These are phyloP conservation scores for Leptodontidium sp. DNA, from an alignment of 2,329 filamentous ascomycete genomes.

Conservation along the genomic window DNA sequence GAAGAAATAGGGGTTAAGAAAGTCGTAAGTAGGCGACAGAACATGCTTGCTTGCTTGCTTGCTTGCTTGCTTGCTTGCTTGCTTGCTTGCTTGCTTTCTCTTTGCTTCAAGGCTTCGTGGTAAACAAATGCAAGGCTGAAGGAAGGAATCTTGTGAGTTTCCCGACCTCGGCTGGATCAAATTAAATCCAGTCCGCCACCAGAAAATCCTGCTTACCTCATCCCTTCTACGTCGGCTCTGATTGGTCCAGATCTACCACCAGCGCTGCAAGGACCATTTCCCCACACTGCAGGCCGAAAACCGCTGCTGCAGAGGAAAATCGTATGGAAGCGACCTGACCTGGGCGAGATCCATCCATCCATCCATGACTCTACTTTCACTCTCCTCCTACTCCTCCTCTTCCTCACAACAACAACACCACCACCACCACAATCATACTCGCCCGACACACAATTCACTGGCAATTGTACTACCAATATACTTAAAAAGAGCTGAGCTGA, in stretches of 20 bases:
- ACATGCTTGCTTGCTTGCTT: no score
- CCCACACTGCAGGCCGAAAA: slow-evolving; percentile 27
- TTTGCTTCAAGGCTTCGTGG: not conserved
- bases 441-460: not conserved
- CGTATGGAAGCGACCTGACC: not conserved
- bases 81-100: no score
- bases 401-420: slow-evolving; percentile 1
- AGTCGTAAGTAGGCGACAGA: no score
- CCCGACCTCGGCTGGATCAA: slow-evolving; percentile 16
- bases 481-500: not conserved
- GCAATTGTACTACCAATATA: slow-evolving; percentile 15
- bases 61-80: no score
- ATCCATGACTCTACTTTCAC: slow-evolving; percentile 7
- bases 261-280: slow-evolving; percentile 12
- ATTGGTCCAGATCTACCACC: not conserved
- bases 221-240: not conserved
- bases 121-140: slow-evolving; percentile 3
- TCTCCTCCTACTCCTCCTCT: not conserved
- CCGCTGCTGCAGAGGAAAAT: slow-evolving; percentile 23
- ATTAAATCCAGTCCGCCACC: not conserved
- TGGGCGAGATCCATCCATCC: not conserved
- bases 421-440: slow-evolving; percentile 16
- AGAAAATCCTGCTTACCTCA: not conserved
- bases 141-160: not conserved
- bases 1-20: no score